Evolutionary conservation across 169 alveolate genomes (phyloP).

Genomic region (Cryptosporidium sp.): DNA sequence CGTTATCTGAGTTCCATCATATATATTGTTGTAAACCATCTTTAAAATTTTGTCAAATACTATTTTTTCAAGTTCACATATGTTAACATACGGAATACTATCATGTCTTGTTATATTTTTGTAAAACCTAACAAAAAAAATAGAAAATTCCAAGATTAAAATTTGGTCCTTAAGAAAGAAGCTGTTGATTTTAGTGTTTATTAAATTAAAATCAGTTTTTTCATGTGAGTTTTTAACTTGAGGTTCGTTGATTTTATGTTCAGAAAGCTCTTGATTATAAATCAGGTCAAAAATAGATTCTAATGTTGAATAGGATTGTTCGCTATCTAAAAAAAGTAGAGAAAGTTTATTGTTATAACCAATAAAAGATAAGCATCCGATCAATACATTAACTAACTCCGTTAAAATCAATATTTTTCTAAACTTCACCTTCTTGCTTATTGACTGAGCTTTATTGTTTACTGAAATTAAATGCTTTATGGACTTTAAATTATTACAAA

Average conservation of each 20-base stretch:
- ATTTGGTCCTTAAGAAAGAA: background rate
- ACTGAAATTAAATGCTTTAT: background rate
- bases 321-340: background rate
- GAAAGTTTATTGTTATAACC: constrained; percentile 14
- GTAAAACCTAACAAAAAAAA: constrained; percentile 33
- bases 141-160: background rate
- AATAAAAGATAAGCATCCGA: background rate
- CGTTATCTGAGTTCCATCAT: background rate
- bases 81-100: background rate
- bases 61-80: background rate
- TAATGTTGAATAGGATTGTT: background rate
- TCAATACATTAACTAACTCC: background rate
- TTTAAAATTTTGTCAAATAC: background rate
- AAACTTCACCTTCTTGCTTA: background rate
- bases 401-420: background rate
- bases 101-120: background rate
- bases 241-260: background rate
- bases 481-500: background rate
- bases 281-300: background rate
- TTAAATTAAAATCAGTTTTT: background rate
- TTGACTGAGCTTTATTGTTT: background rate
- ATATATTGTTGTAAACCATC: background rate
- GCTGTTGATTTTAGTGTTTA: background rate
- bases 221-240: background rate
- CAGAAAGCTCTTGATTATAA: background rate